Percentiles rank a stretch among this genome's conserved stretches.
These are phyloP conservation scores for Pisolithus albus DNA, from an alignment of 768 basidiomycete species.

Conservation along the genomic window DNA sequence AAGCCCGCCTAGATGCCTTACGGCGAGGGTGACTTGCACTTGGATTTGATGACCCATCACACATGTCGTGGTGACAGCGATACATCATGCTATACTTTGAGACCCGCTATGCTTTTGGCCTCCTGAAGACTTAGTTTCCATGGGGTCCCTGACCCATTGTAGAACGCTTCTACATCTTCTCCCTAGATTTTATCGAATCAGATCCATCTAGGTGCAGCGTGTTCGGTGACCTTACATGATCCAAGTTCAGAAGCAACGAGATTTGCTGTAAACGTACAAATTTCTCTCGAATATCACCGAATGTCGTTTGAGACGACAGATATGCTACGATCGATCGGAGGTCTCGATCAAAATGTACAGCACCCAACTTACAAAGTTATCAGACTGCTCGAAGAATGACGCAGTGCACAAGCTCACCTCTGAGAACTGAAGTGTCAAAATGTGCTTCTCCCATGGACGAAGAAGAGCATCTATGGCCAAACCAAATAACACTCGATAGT, in stretches of 20 bases:
- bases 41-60: neutral
- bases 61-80: constrained; percentile 1
- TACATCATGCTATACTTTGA: constrained; percentile 30
- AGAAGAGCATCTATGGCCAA: constrained; percentile 82
- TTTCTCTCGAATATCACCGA: constrained; percentile 88
- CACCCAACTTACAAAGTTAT: constrained; percentile 63
- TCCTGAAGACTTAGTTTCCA: constrained; percentile 81
- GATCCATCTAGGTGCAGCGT: neutral
- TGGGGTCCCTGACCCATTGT: constrained; percentile 84
- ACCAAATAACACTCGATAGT: constrained; percentile 81
- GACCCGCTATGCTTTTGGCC: constrained; percentile 58
- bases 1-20: constrained; percentile 88
- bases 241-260: constrained; percentile 84
- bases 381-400: neutral
- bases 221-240: constrained; percentile 43
- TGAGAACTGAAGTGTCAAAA: constrained; percentile 74
- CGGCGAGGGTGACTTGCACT: constrained; percentile 46
- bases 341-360: constrained; percentile 92
- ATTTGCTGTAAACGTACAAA: constrained; percentile 91
- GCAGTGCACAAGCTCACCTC: constrained; percentile 48
- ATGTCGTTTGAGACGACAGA: constrained; percentile 81
- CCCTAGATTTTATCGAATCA: constrained; percentile 45
- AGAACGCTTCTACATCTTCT: constrained; percentile 92
- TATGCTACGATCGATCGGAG: constrained; percentile 76
- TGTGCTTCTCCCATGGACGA: constrained; percentile 92